Conservation (phyloP, 331 rosid species). For the Malus hybrid region DNA sequence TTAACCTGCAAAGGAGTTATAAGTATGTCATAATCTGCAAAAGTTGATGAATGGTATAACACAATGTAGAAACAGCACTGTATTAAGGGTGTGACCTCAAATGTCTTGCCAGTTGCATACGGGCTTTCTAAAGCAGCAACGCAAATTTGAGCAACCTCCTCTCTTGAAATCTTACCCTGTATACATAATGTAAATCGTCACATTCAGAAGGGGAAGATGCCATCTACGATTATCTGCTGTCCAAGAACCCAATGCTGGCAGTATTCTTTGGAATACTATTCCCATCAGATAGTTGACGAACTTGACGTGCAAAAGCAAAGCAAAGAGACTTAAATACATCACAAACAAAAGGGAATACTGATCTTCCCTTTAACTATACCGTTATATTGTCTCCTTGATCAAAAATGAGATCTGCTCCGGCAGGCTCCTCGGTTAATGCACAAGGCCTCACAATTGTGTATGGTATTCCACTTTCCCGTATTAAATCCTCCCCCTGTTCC, state of each 20-base stretch:
- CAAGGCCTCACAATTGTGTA: constrained; percentile 87
- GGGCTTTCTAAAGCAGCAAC: constrained; percentile 84
- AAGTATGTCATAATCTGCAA: neutral
- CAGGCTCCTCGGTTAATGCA: constrained; percentile 91
- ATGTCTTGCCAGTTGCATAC: constrained; percentile 66
- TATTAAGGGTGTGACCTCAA: constrained; percentile 50
- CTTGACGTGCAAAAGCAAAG: no score
- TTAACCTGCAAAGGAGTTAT: constrained; percentile 54
- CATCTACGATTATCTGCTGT: neutral
- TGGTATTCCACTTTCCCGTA: constrained; percentile 83
- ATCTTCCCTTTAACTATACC: constrained; percentile 32
- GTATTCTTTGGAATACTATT: no score
- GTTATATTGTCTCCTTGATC: constrained; percentile 97
- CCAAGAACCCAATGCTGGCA: no score
- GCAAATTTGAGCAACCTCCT: constrained; percentile 78
- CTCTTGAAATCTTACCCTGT: constrained; percentile 96
- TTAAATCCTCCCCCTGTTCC: constrained; percentile 72
- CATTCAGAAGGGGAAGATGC: neutral
- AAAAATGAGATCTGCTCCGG: constrained; percentile 90
- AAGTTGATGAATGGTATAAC: neutral
- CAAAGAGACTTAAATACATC: neutral
- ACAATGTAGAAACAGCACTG: neutral
- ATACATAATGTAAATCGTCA: neutral
- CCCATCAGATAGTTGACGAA: no score
- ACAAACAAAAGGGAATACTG: constrained; percentile 1